phyloP scores from a whole-genome alignment of 208 protist species.

The Acanthamoeba lenticulata region DNA sequence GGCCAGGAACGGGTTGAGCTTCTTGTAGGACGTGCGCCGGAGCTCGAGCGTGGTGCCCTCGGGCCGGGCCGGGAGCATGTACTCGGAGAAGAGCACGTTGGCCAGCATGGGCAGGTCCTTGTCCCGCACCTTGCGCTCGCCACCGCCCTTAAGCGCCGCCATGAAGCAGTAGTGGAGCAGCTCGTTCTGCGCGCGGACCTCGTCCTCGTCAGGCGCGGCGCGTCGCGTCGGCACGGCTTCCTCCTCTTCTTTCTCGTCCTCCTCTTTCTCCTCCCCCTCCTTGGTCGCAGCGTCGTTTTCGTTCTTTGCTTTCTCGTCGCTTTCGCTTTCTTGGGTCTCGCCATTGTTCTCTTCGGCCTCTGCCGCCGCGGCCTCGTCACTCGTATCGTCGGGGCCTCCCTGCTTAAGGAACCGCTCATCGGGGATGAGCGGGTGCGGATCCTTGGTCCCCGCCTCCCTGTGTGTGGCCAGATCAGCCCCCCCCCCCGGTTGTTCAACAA shows the following conservation, averaged over 20 bases:
- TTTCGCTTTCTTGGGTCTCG: background rate
- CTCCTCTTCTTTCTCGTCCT: background rate
- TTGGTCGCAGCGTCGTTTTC: background rate
- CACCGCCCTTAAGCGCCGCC: constrained; percentile 2
- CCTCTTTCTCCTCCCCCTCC: background rate
- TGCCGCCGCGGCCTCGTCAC: background rate
- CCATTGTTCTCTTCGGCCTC: background rate
- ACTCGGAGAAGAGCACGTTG: constrained; percentile 33
- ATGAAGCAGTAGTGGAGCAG: background rate
- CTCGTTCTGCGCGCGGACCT: background rate
- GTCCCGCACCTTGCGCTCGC: background rate
- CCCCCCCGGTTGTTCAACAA: too few species aligned
- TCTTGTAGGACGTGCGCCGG: background rate
- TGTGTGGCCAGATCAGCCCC: too few species aligned
- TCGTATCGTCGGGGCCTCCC: too few species aligned
- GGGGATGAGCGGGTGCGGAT: background rate
- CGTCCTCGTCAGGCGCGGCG: background rate
- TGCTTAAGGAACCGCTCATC: background rate
- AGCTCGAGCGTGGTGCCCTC: background rate
- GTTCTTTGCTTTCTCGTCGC: background rate
- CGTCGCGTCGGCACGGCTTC: background rate
- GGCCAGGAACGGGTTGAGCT: background rate
- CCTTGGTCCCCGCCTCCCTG: background rate
- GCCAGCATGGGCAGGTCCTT: constrained; percentile 37
- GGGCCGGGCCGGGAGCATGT: constrained; percentile 3